These are phyloP conservation scores for Penicillium sp. DNA, from an alignment of 2,329 filamentous ascomycete genomes.

Conservation along the genomic window DNA sequence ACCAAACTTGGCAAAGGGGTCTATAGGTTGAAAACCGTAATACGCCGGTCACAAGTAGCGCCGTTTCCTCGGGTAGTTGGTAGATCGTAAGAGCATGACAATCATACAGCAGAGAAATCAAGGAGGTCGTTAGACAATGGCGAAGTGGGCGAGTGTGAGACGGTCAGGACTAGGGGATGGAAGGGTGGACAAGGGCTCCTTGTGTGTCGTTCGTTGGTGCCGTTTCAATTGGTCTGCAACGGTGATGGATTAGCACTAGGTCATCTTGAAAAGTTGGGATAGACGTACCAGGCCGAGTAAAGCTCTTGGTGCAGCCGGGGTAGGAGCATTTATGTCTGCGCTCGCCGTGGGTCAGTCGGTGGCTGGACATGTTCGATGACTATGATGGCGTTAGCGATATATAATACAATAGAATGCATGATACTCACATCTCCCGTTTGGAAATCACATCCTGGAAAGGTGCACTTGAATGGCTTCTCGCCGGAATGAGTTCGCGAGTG, in stretches of 20 bases:
- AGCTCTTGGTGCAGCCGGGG: conserved; percentile 41
- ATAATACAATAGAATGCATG: not conserved
- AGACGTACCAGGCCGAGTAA: conserved; percentile 41
- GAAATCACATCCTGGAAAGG: conserved; percentile 41
- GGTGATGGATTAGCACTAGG: not conserved
- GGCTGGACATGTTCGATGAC: conserved; percentile 46
- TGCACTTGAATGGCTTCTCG: conserved; percentile 44
- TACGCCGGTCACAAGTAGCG: conserved; percentile 7
- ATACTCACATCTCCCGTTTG: conserved; percentile 42
- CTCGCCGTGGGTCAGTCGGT: conserved; percentile 42
- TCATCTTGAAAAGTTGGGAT: too few relatives aligned
- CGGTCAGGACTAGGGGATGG: conserved; percentile 25
- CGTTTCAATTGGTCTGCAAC: conserved; percentile 41
- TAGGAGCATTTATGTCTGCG: conserved; percentile 41
- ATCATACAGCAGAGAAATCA: conserved; percentile 1
- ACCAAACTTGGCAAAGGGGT: not conserved
- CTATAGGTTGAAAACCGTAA: not conserved
- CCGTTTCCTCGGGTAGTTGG: not conserved
- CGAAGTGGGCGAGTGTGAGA: conserved; percentile 20
- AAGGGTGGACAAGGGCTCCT: conserved; percentile 18
- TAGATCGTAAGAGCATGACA: conserved; percentile 8
- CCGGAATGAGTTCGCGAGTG: conserved; percentile 43
- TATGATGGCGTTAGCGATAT: conserved; percentile 14
- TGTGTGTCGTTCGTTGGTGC: conserved; percentile 38
- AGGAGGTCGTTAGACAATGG: conserved; percentile 7